phyloP scores from a whole-genome alignment of 2,329 filamentous ascomycete genomes.

The Penicillium crustosum region DNA sequence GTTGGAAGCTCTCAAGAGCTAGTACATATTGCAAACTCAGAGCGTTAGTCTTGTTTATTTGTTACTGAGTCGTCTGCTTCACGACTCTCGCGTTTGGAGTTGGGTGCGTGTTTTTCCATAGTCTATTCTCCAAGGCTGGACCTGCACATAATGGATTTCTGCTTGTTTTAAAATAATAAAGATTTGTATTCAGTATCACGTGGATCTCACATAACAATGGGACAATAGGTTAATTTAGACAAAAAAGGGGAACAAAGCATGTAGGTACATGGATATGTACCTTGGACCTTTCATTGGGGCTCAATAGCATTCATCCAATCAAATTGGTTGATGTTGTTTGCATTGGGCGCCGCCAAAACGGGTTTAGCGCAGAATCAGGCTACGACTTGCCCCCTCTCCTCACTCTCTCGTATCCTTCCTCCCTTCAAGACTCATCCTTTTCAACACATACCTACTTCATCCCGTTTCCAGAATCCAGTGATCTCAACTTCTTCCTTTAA shows the following conservation, averaged over 20 bases:
- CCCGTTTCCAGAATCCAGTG: not conserved
- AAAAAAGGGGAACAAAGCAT: not conserved
- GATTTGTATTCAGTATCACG: not conserved
- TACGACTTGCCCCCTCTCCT: slow-evolving; percentile 2
- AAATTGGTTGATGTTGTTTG: not conserved
- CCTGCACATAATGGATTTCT: slow-evolving; percentile 20
- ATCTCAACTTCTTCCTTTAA: slow-evolving; percentile 15
- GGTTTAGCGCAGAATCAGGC: slow-evolving; percentile 1
- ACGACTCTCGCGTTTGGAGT: slow-evolving; percentile 17
- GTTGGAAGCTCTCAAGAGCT: slow-evolving; percentile 88
- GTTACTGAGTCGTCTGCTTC: not conserved
- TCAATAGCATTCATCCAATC: not conserved
- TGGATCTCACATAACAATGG: not conserved
- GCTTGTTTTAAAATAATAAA: not conserved
- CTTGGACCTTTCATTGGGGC: not conserved
- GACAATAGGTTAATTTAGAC: not conserved
- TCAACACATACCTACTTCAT: not conserved
- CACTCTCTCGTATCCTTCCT: not conserved
- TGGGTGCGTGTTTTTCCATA: slow-evolving; percentile 9
- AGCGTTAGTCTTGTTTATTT: not conserved
- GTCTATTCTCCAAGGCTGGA: slow-evolving; percentile 26
- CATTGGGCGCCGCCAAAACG: not conserved
- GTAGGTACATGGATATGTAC: not conserved
- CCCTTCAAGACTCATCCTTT: slow-evolving; percentile 2
- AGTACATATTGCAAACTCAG: slow-evolving; percentile 25